Evolutionary conservation across 73 alveolate genomes (phyloP), one percentile per base, ranked within the genome.

Genomic region (Urostyla sp.): DNA sequence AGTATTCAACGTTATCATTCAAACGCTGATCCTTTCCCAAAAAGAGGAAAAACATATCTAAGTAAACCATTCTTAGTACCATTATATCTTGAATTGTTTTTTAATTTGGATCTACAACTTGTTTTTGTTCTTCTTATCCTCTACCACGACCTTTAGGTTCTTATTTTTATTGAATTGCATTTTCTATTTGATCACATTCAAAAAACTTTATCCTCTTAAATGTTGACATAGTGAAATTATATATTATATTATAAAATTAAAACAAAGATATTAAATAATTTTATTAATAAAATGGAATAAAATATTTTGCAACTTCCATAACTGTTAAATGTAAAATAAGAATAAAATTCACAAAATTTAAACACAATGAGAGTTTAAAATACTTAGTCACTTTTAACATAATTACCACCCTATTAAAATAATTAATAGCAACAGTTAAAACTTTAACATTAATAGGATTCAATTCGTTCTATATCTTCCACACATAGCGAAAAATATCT

Each of bases 31-130:
- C 38, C 45, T 37, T 45, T 7, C 91, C 91, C 23, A 83, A 67
- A 56, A 83, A 48, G 32, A 83, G 57, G 82, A 83, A 69, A 72
- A 83, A 83, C 82, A 69, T 78, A 46, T 83, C 91, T 32, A 83
- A 61, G 49, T 60, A 83, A 23, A 83, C 26, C 80, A 83, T 83
- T 10, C 79, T 20, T 37, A 51, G 79, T 0, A 72, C 83, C 28
- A 28, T 53, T 40, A 83, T 10, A 43, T 72, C 81, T 37, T 73
- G 48, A 60, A 81, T 56, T 4, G 44, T 23, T 21, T 55, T 59
- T 21, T 52, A 1, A 26, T 46, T 37, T 67, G 28, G 11, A 53
- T 43, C 15, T 43, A 43, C 58, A 13, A 61, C 45, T 54, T 51
- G n/a, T 26, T 75, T 35, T 51, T 24, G 21, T 58, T 75, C 58